A percentile compares a stretch with the other conserved stretches of the same genome.
These are phyloP conservation scores for Epichloe elymi DNA, from an alignment of 2,329 filamentous ascomycete species.

Conservation along the genomic window DNA sequence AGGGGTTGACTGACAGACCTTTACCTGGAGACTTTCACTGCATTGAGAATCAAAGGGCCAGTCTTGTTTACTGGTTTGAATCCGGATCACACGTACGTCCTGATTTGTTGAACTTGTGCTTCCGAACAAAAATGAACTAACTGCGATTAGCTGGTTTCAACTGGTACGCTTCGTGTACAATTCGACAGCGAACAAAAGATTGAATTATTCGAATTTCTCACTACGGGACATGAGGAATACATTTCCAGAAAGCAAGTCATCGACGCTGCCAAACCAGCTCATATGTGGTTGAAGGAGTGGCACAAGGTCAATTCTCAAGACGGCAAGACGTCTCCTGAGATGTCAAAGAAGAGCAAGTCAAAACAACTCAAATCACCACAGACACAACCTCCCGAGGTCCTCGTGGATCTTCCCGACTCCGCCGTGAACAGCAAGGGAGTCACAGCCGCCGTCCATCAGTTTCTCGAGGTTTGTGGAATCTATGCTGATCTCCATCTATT, in stretches of 20 bases:
- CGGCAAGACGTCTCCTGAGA: conserved; percentile 47
- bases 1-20: conserved; percentile 39
- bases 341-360: conserved; percentile 52
- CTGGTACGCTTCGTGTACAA: conserved; percentile 63
- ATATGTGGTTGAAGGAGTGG: conserved; percentile 56
- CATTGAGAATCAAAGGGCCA: conserved; percentile 64
- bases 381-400: conserved; percentile 41
- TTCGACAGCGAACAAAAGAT: conserved; percentile 73
- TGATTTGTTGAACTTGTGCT: neutral
- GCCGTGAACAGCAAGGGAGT: conserved; percentile 46
- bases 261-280: conserved; percentile 46
- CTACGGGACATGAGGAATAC: conserved; percentile 68
- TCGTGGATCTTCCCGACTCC: conserved; percentile 45
- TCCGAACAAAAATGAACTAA: neutral
- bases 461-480: conserved; percentile 41
- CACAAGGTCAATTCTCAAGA: conserved; percentile 43
- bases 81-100: conserved; percentile 64
- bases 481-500: neutral
- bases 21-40: conserved; percentile 53
- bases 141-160: conserved; percentile 52
- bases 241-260: conserved; percentile 56
- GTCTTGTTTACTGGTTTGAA: conserved; percentile 79
- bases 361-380: conserved; percentile 47
- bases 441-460: conserved; percentile 47
- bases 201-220: conserved; percentile 72